These are phyloP conservation scores for Ophiocytium majus DNA, from an alignment of 352 stramenopile species.

Conservation along the genomic window DNA sequence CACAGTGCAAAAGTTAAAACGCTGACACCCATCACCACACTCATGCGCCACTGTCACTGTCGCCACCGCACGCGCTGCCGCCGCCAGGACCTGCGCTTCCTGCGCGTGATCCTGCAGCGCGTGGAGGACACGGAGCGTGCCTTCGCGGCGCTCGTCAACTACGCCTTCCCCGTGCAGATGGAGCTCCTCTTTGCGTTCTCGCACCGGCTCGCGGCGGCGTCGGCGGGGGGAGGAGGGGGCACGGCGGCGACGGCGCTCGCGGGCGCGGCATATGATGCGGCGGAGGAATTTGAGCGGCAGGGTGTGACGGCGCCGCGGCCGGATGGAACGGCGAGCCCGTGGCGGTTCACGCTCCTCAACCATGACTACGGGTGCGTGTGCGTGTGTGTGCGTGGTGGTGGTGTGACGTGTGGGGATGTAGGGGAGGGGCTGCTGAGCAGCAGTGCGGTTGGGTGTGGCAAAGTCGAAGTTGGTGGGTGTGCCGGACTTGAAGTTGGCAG, in stretches of 20 bases:
- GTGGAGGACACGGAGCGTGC: slow-evolving; percentile 3
- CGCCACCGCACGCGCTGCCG: no score
- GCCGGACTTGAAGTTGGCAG: no score
- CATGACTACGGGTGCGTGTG: slow-evolving; percentile 64
- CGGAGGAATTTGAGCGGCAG: slow-evolving; percentile 39
- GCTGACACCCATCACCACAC: neutral
- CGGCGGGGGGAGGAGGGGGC: slow-evolving; percentile 26
- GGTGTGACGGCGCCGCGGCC: slow-evolving; percentile 29
- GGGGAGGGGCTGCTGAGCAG: no score
- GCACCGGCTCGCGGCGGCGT: neutral
- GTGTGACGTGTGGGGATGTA: no score
- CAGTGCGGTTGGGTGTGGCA: no score
- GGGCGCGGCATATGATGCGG: slow-evolving; percentile 32
- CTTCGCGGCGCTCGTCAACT: slow-evolving; percentile 13
- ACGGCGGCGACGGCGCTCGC: slow-evolving; percentile 14
- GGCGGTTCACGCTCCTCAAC: slow-evolving; percentile 56
- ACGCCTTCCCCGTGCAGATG: slow-evolving; percentile 24
- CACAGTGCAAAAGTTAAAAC: slow-evolving; percentile 5
- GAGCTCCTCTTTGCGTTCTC: slow-evolving; percentile 50
- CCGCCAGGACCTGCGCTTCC: neutral
- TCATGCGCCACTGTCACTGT: no score
- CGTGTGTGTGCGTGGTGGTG: no score
- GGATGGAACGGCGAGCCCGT: slow-evolving; percentile 29
- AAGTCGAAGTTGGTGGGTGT: no score
- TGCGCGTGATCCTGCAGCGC: slow-evolving; percentile 16